Conservation (phyloP, 208 protist genomes). For the Wallacemonas sp. region DNA sequence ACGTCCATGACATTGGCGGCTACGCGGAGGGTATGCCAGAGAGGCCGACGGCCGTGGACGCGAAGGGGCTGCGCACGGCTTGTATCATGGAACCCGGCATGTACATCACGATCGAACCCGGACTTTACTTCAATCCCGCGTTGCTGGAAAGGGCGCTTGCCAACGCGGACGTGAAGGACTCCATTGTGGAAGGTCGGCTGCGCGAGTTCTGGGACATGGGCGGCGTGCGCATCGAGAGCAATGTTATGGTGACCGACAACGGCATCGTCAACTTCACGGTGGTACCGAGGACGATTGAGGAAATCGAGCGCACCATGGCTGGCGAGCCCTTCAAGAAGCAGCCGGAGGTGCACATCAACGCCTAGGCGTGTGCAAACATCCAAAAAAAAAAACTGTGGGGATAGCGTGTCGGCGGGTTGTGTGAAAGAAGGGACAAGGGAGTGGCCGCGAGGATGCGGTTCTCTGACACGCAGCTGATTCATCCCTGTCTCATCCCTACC, state of each 20-base stretch:
- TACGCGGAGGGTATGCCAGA: conserved; percentile 81
- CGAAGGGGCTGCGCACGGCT: conserved; percentile 85
- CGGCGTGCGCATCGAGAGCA: conserved; percentile 98
- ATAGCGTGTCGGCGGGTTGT: too few species aligned
- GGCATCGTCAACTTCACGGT: conserved; percentile 85
- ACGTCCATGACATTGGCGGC: conserved; percentile 97
- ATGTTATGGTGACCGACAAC: conserved; percentile 94
- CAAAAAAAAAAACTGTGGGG: too few species aligned
- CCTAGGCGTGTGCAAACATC: too few species aligned
- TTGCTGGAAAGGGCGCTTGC: conserved; percentile 81
- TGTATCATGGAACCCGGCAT: conserved; percentile 91
- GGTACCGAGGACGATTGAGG: conserved; percentile 85
- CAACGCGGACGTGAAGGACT: conserved; percentile 59
- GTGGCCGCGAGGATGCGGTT: too few species aligned
- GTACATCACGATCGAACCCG: conserved; percentile 97
- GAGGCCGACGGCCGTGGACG: conserved; percentile 64
- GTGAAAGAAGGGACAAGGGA: not conserved
- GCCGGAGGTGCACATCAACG: conserved; percentile 61
- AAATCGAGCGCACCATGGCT: conserved; percentile 86
- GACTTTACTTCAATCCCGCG: conserved; percentile 88
- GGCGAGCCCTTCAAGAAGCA: conserved; percentile 63
- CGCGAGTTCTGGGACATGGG: conserved; percentile 88
- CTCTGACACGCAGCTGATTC: too few species aligned
- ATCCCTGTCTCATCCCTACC: too few species aligned
- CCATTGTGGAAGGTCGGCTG: conserved; percentile 87